phyloP scores from a whole-genome alignment of 345 rosid species.

The Noccaea bulbosa region DNA sequence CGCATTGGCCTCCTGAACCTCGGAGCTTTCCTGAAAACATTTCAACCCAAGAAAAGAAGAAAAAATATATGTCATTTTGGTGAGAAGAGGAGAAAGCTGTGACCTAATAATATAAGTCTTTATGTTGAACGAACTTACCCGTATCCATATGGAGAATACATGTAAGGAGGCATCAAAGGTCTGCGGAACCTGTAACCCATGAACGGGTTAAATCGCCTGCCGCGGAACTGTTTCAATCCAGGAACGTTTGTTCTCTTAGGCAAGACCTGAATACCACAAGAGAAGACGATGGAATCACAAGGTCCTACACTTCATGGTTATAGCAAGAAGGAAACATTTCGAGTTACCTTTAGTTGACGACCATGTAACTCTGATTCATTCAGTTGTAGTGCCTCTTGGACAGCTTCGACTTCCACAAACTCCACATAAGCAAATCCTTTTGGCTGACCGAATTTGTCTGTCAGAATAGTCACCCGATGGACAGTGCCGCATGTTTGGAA shows the following conservation, averaged over 20 bases:
- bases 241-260: constrained; percentile 95
- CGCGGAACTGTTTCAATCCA: constrained; percentile 87
- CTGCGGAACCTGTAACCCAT: constrained; percentile 71
- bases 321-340: background rate
- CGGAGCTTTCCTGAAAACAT: constrained; percentile 73
- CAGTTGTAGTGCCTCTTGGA: constrained; percentile 81
- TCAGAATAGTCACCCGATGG: constrained; percentile 87
- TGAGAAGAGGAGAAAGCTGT: constrained; percentile 12
- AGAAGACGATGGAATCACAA: background rate
- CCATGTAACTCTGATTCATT: constrained; percentile 97
- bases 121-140: constrained; percentile 57
- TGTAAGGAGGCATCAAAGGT: constrained; percentile 74
- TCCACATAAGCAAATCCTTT: constrained; percentile 98
- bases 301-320: background rate
- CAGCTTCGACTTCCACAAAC: constrained; percentile 80
- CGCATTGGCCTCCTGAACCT: constrained; percentile 88
- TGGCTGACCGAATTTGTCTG: constrained; percentile 95
- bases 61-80: background rate
- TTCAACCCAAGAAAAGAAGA: background rate
- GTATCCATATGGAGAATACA: constrained; percentile 86
- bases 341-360: constrained; percentile 83
- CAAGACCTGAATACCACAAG: constrained; percentile 54
- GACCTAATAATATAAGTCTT: background rate
- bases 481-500: constrained; percentile 97
- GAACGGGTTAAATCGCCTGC: constrained; percentile 76